Evolutionary conservation across 176 grass and related monocot species (phyloP).

Genomic region (Aechmea fasciata): DNA sequence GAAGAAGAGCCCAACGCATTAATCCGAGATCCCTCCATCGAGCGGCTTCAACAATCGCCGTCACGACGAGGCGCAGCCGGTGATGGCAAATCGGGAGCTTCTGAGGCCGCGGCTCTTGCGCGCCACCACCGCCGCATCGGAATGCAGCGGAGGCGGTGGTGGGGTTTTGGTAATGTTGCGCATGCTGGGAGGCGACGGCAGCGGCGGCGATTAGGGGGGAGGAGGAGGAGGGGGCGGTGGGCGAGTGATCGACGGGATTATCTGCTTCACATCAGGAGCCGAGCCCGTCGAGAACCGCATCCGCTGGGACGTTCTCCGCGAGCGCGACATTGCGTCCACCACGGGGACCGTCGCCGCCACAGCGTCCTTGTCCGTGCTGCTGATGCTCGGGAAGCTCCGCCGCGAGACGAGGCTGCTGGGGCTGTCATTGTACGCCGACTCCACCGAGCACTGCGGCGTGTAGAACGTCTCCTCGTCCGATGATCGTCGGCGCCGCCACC

Average conservation of each 20-base stretch:
- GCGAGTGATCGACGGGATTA: slow-evolving; percentile 23
- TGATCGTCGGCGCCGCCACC: slow-evolving; percentile 19
- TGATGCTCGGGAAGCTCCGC: slow-evolving; percentile 72
- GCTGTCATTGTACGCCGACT: slow-evolving; percentile 44
- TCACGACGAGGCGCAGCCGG: slow-evolving; percentile 31
- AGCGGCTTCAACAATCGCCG: slow-evolving; percentile 76
- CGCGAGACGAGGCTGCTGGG: slow-evolving; percentile 66
- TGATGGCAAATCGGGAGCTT: background rate
- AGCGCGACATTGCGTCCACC: slow-evolving; percentile 25
- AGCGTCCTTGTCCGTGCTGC: slow-evolving; percentile 39
- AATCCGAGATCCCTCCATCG: slow-evolving; percentile 51
- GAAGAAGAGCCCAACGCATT: slow-evolving; percentile 55
- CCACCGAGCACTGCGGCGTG: slow-evolving; percentile 33
- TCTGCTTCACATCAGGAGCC: slow-evolving; percentile 67
- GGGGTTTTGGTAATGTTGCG: slow-evolving; percentile 20
- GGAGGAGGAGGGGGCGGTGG: slow-evolving; percentile 31
- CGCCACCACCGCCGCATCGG: slow-evolving; percentile 24
- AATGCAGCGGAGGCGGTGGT: slow-evolving; percentile 22
- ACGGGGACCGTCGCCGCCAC: slow-evolving; percentile 19
- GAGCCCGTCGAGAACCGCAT: slow-evolving; percentile 64
- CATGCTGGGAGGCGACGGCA: slow-evolving; percentile 24
- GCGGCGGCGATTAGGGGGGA: slow-evolving; percentile 26
- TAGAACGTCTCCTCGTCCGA: slow-evolving; percentile 46
- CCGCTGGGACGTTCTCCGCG: slow-evolving; percentile 61
- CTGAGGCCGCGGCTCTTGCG: slow-evolving; percentile 10